Evolutionary conservation across 495 filamentous ascomycete genomes (phyloP), one percentile per base, ranked within the genome.

Genomic region (Friedmanniomyces endolithicus): DNA sequence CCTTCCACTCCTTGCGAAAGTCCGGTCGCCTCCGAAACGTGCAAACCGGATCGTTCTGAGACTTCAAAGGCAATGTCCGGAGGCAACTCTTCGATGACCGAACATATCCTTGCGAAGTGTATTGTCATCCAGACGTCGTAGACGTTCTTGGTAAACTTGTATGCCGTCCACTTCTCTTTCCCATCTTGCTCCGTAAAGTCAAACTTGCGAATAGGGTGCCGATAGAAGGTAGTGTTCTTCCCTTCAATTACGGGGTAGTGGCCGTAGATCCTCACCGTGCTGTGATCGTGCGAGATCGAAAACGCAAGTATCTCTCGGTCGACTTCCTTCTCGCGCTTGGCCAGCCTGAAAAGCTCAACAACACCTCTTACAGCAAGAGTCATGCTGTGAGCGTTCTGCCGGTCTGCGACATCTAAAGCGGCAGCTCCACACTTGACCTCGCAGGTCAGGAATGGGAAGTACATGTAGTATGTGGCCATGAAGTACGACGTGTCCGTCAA

Each of bases 91-190:
- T 31, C 27, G 9, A 31, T 31, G 27, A 9, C 27, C 27, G 27
- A 72, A 55, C 67, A 67, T 56, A 74, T 65, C 27, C 59, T 68
- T 43, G 71, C 55, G 29, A 70, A 65, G 47, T 74, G 68, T 29
- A 50, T 57, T 11, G 65, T 70, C 71, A 68, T 66, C 62, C 64
- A 72, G 27, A 51, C 58, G 49, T 74, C 64, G 62, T 72, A 75
- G 33, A 75, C 43, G 41, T 69, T 72, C 56, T 65, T 74, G 3
- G 53, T 66, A 47, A 70, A 71, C 24, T 55, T 64, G 57, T 68
- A 68, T 35, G 67, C 57, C 20, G 55, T 66, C 64, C 61, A 72
- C 49, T 67, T 74, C 8, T 71, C 63, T 27, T 63, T 65, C 16
- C 68, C 65, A 17, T 70, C 57, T 20, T 51, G 51, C 37, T 29